A percentile compares a stretch with the other conserved stretches of the same genome.
These are phyloP conservation scores for Aspergillus calidoustus DNA, from an alignment of 2,329 filamentous ascomycete species.

Conservation along the genomic window DNA sequence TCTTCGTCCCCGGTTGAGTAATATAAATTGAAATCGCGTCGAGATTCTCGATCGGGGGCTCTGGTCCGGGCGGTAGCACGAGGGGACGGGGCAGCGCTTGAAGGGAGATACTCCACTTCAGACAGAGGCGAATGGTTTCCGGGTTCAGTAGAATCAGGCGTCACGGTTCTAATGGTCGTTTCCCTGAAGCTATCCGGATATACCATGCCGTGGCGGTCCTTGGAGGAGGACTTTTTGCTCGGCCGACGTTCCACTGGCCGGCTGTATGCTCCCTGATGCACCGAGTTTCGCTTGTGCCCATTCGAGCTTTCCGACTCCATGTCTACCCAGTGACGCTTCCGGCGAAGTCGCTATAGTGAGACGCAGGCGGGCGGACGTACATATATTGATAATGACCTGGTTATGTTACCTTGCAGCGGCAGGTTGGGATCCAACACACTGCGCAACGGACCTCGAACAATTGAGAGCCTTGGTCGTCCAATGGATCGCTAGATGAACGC, in stretches of 20 bases:
- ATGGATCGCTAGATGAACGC: slow-evolving; percentile 41
- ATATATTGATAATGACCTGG: slow-evolving; percentile 25
- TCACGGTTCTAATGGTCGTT: slow-evolving; percentile 51
- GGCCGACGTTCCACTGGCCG: slow-evolving; percentile 49
- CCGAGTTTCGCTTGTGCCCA: slow-evolving; percentile 46
- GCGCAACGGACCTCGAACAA: slow-evolving; percentile 38
- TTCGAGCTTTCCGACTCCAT: slow-evolving; percentile 50
- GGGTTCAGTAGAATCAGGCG: slow-evolving; percentile 48
- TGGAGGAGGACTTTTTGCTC: slow-evolving; percentile 54
- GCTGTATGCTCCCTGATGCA: slow-evolving; percentile 43
- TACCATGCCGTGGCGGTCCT: slow-evolving; percentile 51
- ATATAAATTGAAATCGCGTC: slow-evolving; percentile 36
- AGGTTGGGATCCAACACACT: slow-evolving; percentile 30
- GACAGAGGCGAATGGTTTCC: slow-evolving; percentile 45
- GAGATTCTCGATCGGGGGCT: slow-evolving; percentile 38
- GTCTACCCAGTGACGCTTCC: slow-evolving; percentile 31
- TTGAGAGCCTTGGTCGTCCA: slow-evolving; percentile 39
- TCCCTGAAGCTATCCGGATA: slow-evolving; percentile 53
- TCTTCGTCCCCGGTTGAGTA: slow-evolving; percentile 41
- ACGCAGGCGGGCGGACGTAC: slow-evolving; percentile 30
- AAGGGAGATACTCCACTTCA: slow-evolving; percentile 40
- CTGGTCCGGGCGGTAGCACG: slow-evolving; percentile 41
- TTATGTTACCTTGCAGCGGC: slow-evolving; percentile 32
- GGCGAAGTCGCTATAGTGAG: slow-evolving; percentile 31
- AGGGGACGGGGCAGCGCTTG: slow-evolving; percentile 41